These are phyloP conservation scores for Collybia nuda DNA, from an alignment of 768 basidiomycete genomes.

Conservation along the genomic window DNA sequence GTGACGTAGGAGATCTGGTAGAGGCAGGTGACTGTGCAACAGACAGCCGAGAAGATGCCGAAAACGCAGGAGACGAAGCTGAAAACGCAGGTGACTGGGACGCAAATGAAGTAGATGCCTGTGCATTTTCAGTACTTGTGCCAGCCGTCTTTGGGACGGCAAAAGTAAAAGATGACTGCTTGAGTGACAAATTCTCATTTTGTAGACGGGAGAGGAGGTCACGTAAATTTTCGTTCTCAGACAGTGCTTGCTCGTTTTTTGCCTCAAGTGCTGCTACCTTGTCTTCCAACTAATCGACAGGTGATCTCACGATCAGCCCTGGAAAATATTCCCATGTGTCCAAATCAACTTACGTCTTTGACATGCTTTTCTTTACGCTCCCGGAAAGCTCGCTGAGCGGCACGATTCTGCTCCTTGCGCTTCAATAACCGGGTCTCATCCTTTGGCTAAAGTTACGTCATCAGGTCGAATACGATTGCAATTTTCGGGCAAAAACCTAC, in stretches of 20 bases:
- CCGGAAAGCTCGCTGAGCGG: conserved; percentile 95
- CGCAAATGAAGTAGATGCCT: conserved; percentile 22
- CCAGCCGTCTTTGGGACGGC: conserved; percentile 51
- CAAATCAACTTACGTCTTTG: conserved; percentile 72
- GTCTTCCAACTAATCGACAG: conserved; percentile 72
- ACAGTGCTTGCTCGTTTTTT: conserved; percentile 66
- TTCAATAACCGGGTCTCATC: conserved; percentile 79
- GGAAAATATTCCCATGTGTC: conserved; percentile 1
- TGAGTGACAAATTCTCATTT: conserved; percentile 82
- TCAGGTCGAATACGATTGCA: background rate
- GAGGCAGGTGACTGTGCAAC: too few species aligned
- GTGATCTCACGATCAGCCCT: conserved; percentile 1
- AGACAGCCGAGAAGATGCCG: conserved; percentile 21
- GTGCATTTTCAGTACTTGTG: conserved; percentile 12
- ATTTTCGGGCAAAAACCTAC: conserved; percentile 19
- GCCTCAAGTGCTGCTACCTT: conserved; percentile 85
- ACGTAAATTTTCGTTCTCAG: conserved; percentile 88
- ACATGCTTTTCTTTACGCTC: conserved; percentile 98
- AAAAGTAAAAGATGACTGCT: conserved; percentile 84
- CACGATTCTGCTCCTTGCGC: conserved; percentile 96
- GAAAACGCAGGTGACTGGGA: conserved; percentile 28
- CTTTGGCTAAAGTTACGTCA: conserved; percentile 35
- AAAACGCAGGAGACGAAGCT: conserved; percentile 14
- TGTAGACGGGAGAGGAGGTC: conserved; percentile 84
- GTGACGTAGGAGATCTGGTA: conserved; percentile 16